These are phyloP conservation scores for Draba incana DNA, from an alignment of 345 rosid species.

Conservation along the genomic window DNA sequence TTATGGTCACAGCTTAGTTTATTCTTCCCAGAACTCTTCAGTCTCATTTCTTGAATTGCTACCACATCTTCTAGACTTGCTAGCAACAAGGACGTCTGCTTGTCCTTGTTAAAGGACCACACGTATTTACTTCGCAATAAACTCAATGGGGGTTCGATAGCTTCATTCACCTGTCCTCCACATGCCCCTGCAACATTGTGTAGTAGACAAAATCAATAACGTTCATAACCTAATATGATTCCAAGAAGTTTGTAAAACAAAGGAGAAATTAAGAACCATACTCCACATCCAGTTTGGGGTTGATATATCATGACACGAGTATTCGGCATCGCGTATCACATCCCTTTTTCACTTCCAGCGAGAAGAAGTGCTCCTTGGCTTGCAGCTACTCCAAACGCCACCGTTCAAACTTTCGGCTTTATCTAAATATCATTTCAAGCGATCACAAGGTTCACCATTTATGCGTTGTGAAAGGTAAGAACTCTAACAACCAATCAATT, in stretches of 20 bases:
- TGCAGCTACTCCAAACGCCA: slow-evolving; percentile 94
- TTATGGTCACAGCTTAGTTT: too few species aligned
- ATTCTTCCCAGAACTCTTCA: too few species aligned
- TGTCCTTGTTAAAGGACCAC: too few species aligned
- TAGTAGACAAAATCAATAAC: background rate
- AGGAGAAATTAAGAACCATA: slow-evolving; percentile 41
- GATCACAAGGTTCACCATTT: too few species aligned
- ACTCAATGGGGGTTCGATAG: slow-evolving; percentile 54
- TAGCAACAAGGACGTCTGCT: too few species aligned
- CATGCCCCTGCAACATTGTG: slow-evolving; percentile 62
- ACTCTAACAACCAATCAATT: background rate
- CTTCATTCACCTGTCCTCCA: slow-evolving; percentile 90
- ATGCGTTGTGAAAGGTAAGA: background rate
- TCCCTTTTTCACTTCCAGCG: slow-evolving; percentile 96
- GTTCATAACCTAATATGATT: too few species aligned
- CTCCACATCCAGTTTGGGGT: slow-evolving; percentile 81
- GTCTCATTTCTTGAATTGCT: too few species aligned
- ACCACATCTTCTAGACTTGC: too few species aligned
- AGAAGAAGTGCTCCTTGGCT: slow-evolving; percentile 94
- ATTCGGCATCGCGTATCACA: slow-evolving; percentile 97
- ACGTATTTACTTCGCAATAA: too few species aligned
- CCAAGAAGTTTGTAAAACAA: background rate
- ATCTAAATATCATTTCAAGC: slow-evolving; percentile 51
- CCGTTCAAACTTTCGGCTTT: slow-evolving; percentile 93
- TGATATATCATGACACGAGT: slow-evolving; percentile 84